Conservation (phyloP, 352 stramenopile genomes). For the Plasmopara viticola region DNA sequence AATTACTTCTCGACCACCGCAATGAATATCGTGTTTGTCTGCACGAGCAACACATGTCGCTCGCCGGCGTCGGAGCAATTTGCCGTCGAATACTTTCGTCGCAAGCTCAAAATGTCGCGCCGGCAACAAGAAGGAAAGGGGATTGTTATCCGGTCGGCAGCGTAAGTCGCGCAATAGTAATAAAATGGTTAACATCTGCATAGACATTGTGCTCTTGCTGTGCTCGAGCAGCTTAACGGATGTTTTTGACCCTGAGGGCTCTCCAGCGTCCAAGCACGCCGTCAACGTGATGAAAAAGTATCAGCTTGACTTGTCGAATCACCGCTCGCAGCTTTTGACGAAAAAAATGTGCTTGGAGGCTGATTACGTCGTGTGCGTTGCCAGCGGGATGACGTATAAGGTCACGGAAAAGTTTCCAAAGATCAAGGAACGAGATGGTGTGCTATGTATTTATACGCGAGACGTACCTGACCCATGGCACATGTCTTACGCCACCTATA, state of each 20-base stretch:
- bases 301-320: slow-evolving; percentile 56
- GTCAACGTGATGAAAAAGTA: slow-evolving; percentile 73
- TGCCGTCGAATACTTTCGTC: slow-evolving; percentile 72
- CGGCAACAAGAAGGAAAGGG: slow-evolving; percentile 62
- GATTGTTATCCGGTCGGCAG: slow-evolving; percentile 61
- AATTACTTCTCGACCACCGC: too few relatives aligned
- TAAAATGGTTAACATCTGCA: slow-evolving; percentile 1
- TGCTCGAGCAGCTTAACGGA: slow-evolving; percentile 46
- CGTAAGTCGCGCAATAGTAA: slow-evolving; percentile 32
- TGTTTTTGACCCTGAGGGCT: slow-evolving; percentile 62
- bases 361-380: slow-evolving; percentile 71
- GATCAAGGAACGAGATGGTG: slow-evolving; percentile 45
- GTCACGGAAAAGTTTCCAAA: slow-evolving; percentile 55
- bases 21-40: slow-evolving; percentile 83
- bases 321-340: slow-evolving; percentile 63
- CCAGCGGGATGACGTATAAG: slow-evolving; percentile 55
- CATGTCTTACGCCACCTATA: slow-evolving; percentile 81
- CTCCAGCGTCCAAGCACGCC: slow-evolving; percentile 50
- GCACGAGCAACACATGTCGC: slow-evolving; percentile 81
- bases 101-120: slow-evolving; percentile 55
- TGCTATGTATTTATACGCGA: slow-evolving; percentile 47
- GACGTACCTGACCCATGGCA: slow-evolving; percentile 77
- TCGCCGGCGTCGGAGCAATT: slow-evolving; percentile 74
- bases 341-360: slow-evolving; percentile 54
- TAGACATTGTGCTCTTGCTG: background rate